phyloP scores from a whole-genome alignment of 164 flowering plant species.

The Amborella trichopoda region DNA sequence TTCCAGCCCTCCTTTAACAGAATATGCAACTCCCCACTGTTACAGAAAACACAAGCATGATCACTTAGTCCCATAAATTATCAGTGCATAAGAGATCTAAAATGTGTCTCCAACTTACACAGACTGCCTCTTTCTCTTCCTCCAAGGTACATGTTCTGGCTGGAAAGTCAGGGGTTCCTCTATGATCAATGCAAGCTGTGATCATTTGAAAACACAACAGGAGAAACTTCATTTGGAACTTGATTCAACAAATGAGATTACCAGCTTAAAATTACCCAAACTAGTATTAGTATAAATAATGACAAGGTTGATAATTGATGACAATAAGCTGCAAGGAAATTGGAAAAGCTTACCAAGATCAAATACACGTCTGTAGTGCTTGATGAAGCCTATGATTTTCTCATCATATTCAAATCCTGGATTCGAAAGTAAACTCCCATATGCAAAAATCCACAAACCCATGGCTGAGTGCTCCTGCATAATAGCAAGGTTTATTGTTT shows the following conservation, averaged over 20 bases:
- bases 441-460: conserved; percentile 98
- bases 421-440: conserved; percentile 94
- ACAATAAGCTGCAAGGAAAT: too few relatives aligned
- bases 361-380: conserved; percentile 77
- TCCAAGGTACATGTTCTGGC: conserved; percentile 96
- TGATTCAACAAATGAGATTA: too few relatives aligned
- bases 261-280: too few relatives aligned
- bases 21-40: conserved; percentile 97
- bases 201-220: too few relatives aligned
- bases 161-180: conserved; percentile 92
- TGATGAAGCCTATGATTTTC: conserved; percentile 75
- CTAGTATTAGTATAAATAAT: too few relatives aligned
- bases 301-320: too few relatives aligned
- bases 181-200: conserved; percentile 96
- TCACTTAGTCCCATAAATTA: too few relatives aligned
- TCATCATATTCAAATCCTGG: conserved; percentile 91
- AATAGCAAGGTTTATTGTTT: not conserved
- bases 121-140: conserved; percentile 47
- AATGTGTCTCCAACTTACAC: too few relatives aligned
- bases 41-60: too few relatives aligned
- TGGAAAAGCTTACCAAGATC: conserved; percentile 60
- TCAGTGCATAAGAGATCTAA: too few relatives aligned
- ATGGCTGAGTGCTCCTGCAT: conserved; percentile 30
- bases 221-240: too few relatives aligned
- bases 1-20: conserved; percentile 77